phyloP scores from a whole-genome alignment of 1,284 basidiomycete genomes.

The Rhodofomes roseus region DNA sequence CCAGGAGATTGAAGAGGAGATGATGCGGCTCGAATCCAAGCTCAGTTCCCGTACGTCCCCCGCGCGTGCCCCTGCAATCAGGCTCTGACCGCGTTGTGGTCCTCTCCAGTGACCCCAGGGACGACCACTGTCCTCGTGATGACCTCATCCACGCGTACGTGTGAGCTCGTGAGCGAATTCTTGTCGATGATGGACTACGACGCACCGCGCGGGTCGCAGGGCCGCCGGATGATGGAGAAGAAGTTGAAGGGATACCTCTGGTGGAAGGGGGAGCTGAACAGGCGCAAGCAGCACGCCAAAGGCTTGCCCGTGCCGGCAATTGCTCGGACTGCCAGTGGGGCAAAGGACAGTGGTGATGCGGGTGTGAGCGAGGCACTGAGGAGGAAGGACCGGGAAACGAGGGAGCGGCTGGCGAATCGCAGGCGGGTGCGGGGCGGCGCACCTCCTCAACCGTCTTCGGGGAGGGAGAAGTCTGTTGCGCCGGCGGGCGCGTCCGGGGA shows the following conservation, averaged over 20 bases:
- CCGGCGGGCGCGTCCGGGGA: background rate
- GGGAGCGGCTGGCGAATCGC: slow-evolving; percentile 50
- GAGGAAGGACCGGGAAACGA: slow-evolving; percentile 67
- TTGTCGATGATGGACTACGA: slow-evolving; percentile 62
- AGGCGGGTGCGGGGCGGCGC: slow-evolving; percentile 66
- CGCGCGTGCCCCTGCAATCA: background rate
- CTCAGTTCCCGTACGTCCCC: slow-evolving; percentile 24
- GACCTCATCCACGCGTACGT: slow-evolving; percentile 81
- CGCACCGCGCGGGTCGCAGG: slow-evolving; percentile 56
- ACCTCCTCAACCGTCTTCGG: slow-evolving; percentile 30
- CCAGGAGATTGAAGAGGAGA: slow-evolving; percentile 90
- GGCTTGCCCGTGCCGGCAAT: slow-evolving; percentile 25
- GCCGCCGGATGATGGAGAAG: slow-evolving; percentile 74
- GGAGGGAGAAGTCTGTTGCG: slow-evolving; percentile 9
- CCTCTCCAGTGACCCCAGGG: slow-evolving; percentile 48
- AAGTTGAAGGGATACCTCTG: slow-evolving; percentile 73
- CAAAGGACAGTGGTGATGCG: slow-evolving; percentile 16
- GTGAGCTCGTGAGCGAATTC: slow-evolving; percentile 75
- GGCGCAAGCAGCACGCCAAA: slow-evolving; percentile 23
- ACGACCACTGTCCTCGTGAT: slow-evolving; percentile 84
- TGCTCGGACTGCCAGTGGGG: slow-evolving; percentile 15
- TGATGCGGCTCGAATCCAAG: slow-evolving; percentile 55
- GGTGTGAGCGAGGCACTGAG: slow-evolving; percentile 66
- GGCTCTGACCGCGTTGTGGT: background rate
- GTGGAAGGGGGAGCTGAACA: slow-evolving; percentile 72